Conservation (phyloP, 371 early-diverging fungal genomes). For the Mucor indicus region DNA sequence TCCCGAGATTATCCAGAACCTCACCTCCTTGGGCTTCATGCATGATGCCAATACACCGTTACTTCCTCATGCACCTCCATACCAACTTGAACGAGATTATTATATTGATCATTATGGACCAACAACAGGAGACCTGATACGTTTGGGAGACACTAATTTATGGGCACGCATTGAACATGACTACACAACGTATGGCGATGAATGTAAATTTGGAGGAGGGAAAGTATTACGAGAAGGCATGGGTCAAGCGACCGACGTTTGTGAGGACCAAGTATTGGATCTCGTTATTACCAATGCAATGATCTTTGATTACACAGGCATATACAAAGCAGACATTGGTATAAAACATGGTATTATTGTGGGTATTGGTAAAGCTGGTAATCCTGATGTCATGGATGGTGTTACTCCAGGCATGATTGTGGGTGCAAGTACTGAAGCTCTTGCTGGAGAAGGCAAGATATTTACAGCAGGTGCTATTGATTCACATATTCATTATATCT, state of each 20-base stretch:
- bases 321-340: constrained; percentile 96
- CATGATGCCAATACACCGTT: constrained; percentile 56
- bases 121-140: constrained; percentile 84
- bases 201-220: constrained; percentile 85
- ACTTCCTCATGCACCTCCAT: constrained; percentile 34
- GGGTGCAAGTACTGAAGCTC: constrained; percentile 85
- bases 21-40: constrained; percentile 52
- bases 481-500: constrained; percentile 91
- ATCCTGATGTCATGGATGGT: constrained; percentile 92
- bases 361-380: constrained; percentile 95
- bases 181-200: constrained; percentile 87
- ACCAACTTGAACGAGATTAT: constrained; percentile 67
- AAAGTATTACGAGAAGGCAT: constrained; percentile 91
- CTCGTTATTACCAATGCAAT: constrained; percentile 91
- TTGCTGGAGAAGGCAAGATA: constrained; percentile 88
- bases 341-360: constrained; percentile 79
- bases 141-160: constrained; percentile 81
- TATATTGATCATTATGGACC: constrained; percentile 92
- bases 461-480: constrained; percentile 93
- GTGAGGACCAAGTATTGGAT: constrained; percentile 73
- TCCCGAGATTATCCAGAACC: constrained; percentile 38
- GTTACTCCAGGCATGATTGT: constrained; percentile 87
- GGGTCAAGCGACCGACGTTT: constrained; percentile 74
- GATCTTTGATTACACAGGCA: constrained; percentile 91
- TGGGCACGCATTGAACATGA: constrained; percentile 89